Conservation (phyloP, 2,329 filamentous ascomycete species). For the Colletotrichum sansevieriae region DNA sequence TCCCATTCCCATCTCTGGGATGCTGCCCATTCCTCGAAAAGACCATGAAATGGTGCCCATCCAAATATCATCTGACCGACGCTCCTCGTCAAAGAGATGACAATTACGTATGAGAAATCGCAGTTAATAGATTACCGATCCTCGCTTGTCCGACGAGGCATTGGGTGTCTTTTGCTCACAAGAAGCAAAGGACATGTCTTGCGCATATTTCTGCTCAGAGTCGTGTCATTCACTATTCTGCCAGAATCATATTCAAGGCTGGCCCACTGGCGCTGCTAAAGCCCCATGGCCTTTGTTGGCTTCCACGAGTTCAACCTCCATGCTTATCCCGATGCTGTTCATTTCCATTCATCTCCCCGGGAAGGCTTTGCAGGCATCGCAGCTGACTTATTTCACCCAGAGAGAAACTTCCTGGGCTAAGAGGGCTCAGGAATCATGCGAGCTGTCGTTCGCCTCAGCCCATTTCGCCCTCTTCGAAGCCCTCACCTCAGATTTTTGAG, state of each 20-base stretch:
- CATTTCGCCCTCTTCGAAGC: neutral
- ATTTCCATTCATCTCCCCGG: neutral
- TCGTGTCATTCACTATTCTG: neutral
- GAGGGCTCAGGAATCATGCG: neutral
- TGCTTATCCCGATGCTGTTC: neutral
- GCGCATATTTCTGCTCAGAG: neutral
- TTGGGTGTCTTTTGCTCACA: neutral
- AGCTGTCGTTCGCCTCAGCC: neutral
- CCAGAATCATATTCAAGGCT: neutral
- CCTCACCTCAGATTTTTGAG: slow-evolving; percentile 6
- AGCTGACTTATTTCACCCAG: slow-evolving; percentile 8
- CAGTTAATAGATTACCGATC: neutral
- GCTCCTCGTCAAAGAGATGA: neutral
- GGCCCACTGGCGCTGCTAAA: slow-evolving; percentile 1
- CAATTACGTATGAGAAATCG: neutral
- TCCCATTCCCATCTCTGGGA: neutral
- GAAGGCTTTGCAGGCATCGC: neutral
- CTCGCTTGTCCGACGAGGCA: neutral
- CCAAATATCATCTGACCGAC: neutral
- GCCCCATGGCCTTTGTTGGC: slow-evolving; percentile 17
- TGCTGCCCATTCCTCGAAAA: too few species aligned
- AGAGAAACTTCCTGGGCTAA: neutral
- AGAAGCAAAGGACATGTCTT: neutral
- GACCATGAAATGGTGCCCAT: too few species aligned
- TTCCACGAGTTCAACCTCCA: slow-evolving; percentile 28